A percentile compares a stretch with the other conserved stretches of the same genome.
Evolutionary conservation across 208 protist genomes (phyloP).

Genomic region (Lotmaria passim): DNA sequence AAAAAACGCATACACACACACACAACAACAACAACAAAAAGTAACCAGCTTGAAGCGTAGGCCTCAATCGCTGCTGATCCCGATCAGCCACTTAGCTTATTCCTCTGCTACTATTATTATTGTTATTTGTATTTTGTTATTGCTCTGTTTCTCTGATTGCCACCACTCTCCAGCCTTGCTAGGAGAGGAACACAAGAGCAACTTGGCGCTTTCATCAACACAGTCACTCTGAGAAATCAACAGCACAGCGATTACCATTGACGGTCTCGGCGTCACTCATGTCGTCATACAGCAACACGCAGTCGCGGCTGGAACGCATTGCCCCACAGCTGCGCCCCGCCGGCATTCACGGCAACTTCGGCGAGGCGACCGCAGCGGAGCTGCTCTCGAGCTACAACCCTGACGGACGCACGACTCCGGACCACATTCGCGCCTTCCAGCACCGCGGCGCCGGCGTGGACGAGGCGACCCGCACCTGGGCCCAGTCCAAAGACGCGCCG

Average conservation of each 20-base stretch:
- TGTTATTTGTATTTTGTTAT: conserved; percentile 13
- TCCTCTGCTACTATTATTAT: not conserved
- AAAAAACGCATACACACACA: too few species aligned
- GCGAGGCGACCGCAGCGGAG: conserved; percentile 49
- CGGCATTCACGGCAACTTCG: conserved; percentile 55
- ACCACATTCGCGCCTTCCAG: conserved; percentile 59
- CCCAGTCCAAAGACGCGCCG: conserved; percentile 48
- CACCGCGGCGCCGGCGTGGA: conserved; percentile 74
- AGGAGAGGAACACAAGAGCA: too few species aligned
- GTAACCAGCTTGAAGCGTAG: too few species aligned
- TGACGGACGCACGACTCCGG: conserved; percentile 48
- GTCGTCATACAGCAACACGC: conserved; percentile 43
- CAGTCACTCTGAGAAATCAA: too few species aligned
- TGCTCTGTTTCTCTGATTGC: conserved; percentile 1
- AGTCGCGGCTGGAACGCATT: conserved; percentile 57
- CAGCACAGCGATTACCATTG: too few species aligned
- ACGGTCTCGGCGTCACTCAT: conserved; percentile 10
- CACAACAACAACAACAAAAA: too few species aligned
- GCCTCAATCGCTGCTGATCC: too few species aligned
- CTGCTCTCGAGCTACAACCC: conserved; percentile 79
- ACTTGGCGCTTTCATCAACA: too few species aligned
- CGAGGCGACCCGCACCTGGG: conserved; percentile 53
- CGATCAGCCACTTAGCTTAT: too few species aligned
- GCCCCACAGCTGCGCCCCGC: conserved; percentile 81
- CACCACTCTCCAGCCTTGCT: too few species aligned